Conservation (phyloP, 2,329 filamentous ascomycete genomes). For the Stromatinia cepivora region DNA sequence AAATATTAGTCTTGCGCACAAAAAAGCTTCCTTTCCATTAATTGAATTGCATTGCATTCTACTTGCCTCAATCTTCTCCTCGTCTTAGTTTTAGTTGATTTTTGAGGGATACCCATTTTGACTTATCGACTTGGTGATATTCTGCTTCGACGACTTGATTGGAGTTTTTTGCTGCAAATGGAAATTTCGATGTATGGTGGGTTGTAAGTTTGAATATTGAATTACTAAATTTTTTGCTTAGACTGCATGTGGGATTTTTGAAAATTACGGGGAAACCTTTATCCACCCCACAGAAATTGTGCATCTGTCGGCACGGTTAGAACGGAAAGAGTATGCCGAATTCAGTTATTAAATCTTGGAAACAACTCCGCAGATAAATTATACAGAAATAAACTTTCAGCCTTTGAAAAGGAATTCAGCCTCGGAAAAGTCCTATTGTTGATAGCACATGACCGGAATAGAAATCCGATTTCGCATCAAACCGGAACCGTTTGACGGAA, state of each 20-base stretch:
- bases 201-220: not conserved
- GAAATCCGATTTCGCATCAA: not conserved
- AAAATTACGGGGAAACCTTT: constrained; percentile 8
- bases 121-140: not conserved
- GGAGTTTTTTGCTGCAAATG: constrained; percentile 2
- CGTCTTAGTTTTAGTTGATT: constrained; percentile 71
- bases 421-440: not conserved
- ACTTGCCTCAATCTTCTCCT: constrained; percentile 66
- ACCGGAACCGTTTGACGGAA: constrained; percentile 11
- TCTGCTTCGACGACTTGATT: not conserved
- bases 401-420: not conserved
- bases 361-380: too few species aligned
- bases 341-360: not conserved
- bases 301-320: constrained; percentile 12
- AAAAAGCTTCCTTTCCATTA: not conserved
- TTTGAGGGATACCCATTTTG: constrained; percentile 66
- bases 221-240: constrained; percentile 7
- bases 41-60: not conserved
- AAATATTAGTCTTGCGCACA: constrained; percentile 16
- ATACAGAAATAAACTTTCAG: not conserved
- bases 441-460: constrained; percentile 1
- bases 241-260: not conserved
- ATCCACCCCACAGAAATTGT: not conserved
- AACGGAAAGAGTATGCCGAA: not conserved
- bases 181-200: constrained; percentile 10